Conservation (phyloP, 306 rosid species). For the Cyamopsis tetragonoloba region DNA sequence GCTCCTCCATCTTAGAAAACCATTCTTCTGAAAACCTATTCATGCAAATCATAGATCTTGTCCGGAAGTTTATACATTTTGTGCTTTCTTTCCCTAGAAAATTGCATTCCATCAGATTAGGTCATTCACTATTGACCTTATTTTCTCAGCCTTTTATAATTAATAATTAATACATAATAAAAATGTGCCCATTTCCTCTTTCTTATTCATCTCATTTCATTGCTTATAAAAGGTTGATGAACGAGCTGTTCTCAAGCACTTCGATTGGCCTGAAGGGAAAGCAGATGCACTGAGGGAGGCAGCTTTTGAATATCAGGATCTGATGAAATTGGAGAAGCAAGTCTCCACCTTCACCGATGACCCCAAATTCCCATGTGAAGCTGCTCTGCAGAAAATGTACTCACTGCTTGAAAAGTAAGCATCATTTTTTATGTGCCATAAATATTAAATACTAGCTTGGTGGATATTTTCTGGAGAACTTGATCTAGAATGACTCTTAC, state of each 20-base stretch:
- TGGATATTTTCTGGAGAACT: constrained; percentile 1
- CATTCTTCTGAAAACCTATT: not conserved
- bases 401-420: constrained; percentile 84
- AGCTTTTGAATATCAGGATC: constrained; percentile 79
- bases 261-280: constrained; percentile 96
- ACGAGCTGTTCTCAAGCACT: constrained; percentile 90
- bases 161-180: not conserved
- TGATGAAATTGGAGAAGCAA: constrained; percentile 70
- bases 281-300: constrained; percentile 92
- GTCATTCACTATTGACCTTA: not conserved
- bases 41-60: not conserved
- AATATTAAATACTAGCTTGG: constrained; percentile 14
- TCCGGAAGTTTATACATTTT: constrained; percentile 1
- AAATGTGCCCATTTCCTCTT: not conserved
- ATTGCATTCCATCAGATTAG: not conserved
- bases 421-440: not conserved
- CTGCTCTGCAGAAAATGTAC: constrained; percentile 84
- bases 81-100: not conserved
- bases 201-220: constrained; percentile 22
- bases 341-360: constrained; percentile 74
- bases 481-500: not conserved
- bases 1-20: not conserved
- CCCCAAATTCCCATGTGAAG: constrained; percentile 68
- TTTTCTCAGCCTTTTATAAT: not conserved
- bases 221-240: constrained; percentile 61